Evolutionary conservation across 805 yeast genomes (phyloP).

Genomic region (Lipomyces sp.): DNA sequence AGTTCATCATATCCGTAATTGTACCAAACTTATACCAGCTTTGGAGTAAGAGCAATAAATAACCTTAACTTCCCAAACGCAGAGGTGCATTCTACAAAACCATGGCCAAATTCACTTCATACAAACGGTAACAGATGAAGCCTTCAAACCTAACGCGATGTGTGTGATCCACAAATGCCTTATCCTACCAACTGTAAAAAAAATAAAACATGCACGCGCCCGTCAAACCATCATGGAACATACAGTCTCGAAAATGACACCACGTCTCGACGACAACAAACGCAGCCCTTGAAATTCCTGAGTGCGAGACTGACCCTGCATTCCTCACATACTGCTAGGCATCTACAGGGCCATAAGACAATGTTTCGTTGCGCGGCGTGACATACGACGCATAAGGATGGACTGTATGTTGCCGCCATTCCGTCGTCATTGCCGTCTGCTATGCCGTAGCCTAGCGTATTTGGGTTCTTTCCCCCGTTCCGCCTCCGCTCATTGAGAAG

Average conservation of each 20-base stretch:
- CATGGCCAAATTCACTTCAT: not conserved
- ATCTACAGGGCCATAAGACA: constrained; percentile 90
- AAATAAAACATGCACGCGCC: not conserved
- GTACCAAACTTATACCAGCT: not conserved
- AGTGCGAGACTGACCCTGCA: constrained; percentile 76
- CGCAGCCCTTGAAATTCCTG: constrained; percentile 77
- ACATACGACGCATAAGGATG: constrained; percentile 71
- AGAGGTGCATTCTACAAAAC: not conserved
- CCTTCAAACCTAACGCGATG: not conserved
- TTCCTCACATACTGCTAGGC: constrained; percentile 84
- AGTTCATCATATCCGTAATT: not conserved
- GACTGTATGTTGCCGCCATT: constrained; percentile 17
- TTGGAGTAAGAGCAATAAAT: not conserved
- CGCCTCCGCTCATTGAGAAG: constrained; percentile 24
- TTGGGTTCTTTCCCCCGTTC: constrained; percentile 2
- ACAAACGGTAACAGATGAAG: not conserved
- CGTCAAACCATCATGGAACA: constrained; percentile 50
- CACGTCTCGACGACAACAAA: constrained; percentile 79
- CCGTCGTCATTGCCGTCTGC: constrained; percentile 24
- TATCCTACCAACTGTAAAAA: not conserved
- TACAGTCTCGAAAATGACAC: constrained; percentile 66
- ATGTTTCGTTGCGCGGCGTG: constrained; percentile 74
- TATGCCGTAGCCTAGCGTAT: constrained; percentile 6
- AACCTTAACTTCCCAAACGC: not conserved
- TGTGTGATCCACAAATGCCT: not conserved